These are phyloP conservation scores for Curvularia lunata DNA, from an alignment of 2,329 filamentous ascomycete species.

Conservation along the genomic window DNA sequence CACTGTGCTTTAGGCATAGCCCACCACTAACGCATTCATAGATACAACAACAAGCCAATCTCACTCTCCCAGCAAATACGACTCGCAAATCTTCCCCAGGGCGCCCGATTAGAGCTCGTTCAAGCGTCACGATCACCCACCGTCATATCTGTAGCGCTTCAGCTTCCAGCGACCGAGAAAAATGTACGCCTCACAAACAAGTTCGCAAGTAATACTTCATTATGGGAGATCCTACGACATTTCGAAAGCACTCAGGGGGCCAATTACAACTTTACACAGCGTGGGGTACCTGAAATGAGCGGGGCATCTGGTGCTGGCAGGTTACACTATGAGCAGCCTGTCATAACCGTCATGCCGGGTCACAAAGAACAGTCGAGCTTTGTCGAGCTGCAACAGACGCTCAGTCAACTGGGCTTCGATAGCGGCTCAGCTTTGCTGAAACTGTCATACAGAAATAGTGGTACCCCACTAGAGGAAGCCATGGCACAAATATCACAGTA, in stretches of 20 bases:
- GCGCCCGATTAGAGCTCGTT: constrained; percentile 91
- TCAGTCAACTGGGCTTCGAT: constrained; percentile 86
- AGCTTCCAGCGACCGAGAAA: constrained; percentile 63
- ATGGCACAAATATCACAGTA: constrained; percentile 80
- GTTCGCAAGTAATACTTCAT: constrained; percentile 82
- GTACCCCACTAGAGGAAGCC: constrained; percentile 81
- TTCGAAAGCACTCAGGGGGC: constrained; percentile 70
- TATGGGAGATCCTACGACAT: constrained; percentile 89
- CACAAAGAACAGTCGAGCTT: constrained; percentile 75
- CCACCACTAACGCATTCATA: constrained; percentile 18
- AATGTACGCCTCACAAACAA: constrained; percentile 78
- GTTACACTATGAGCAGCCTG: constrained; percentile 86
- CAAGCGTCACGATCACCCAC: constrained; percentile 84
- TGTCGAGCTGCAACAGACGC: constrained; percentile 83
- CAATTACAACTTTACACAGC: constrained; percentile 78
- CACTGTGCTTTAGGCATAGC: neutral
- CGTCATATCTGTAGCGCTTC: constrained; percentile 85
- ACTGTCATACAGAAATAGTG: constrained; percentile 76
- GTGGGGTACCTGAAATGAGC: constrained; percentile 72
- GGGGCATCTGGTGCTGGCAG: constrained; percentile 68
- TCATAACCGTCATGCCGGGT: constrained; percentile 77
- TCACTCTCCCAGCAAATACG: constrained; percentile 86
- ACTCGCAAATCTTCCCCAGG: constrained; percentile 79
- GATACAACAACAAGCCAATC: constrained; percentile 76
- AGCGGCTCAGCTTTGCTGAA: constrained; percentile 80